Evolutionary conservation across 2,329 filamentous ascomycete species (phyloP).

Genomic region (Botrytis aclada): DNA sequence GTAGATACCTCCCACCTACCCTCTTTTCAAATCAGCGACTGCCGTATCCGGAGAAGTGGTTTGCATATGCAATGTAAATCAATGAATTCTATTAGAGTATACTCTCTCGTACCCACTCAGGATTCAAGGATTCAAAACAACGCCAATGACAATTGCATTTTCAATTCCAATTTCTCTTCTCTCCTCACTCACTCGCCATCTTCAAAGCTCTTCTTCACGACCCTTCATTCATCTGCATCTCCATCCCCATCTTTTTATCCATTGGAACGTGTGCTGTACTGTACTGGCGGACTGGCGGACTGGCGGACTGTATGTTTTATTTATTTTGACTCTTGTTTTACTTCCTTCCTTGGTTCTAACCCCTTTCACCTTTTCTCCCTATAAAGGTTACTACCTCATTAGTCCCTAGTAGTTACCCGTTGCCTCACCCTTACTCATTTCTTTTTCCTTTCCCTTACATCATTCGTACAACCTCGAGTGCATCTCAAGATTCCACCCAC

Average conservation of each 20-base stretch:
- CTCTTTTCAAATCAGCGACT: neutral
- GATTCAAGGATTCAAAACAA: neutral
- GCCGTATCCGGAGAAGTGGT: neutral
- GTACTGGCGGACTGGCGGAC: too few species aligned
- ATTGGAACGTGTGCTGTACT: neutral
- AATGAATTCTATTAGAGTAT: neutral
- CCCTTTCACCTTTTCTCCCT: neutral
- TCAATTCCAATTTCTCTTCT: neutral
- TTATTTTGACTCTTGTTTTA: neutral
- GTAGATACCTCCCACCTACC: neutral
- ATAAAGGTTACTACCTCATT: neutral
- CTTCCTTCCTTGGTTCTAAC: neutral
- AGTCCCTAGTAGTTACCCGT: neutral
- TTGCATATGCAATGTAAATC: neutral
- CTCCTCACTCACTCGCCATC: neutral
- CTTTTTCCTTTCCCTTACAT: neutral
- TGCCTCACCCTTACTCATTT: neutral
- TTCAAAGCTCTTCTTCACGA: neutral
- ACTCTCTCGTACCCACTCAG: neutral
- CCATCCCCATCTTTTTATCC: neutral
- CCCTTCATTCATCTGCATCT: neutral
- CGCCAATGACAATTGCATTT: neutral
- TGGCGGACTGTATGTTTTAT: neutral
- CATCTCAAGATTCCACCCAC: neutral
- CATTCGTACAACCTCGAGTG: neutral